A percentile compares a stretch with the other conserved stretches of the same genome.
These are phyloP conservation scores for Verbascum thapsus DNA, from an alignment of 257 asterid genomes.

Conservation along the genomic window DNA sequence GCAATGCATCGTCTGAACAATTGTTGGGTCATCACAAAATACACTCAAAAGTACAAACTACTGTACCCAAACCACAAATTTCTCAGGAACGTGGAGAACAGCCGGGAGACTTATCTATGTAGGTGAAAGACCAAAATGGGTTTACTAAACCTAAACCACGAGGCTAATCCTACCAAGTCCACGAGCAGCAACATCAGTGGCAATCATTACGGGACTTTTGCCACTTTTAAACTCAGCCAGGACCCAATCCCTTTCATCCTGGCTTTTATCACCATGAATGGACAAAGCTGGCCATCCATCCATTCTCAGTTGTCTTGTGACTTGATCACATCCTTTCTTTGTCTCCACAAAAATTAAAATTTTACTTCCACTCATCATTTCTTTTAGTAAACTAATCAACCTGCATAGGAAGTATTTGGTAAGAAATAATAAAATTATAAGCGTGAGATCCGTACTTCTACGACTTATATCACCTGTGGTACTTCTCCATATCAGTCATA, in stretches of 20 bases:
- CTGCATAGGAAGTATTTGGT: slow-evolving; percentile 43
- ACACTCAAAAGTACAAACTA: slow-evolving; percentile 34
- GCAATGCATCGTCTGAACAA: slow-evolving; percentile 22
- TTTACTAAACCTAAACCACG: slow-evolving; percentile 58
- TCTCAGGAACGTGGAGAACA: slow-evolving; percentile 71
- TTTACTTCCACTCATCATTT: slow-evolving; percentile 83
- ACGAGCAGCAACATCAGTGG: slow-evolving; percentile 99
- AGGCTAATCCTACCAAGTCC: slow-evolving; percentile 96
- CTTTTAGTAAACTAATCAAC: slow-evolving; percentile 73
- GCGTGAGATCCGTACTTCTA: not conserved
- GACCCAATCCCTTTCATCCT: slow-evolving; percentile 95
- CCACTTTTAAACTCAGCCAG: slow-evolving; percentile 87
- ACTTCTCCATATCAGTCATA: slow-evolving; percentile 80
- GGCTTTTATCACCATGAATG: slow-evolving; percentile 90
- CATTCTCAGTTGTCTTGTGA: slow-evolving; percentile 83
- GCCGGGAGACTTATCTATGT: slow-evolving; percentile 76
- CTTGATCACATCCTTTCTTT: slow-evolving; percentile 92
- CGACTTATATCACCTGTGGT: slow-evolving; percentile 60
- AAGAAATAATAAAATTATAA: slow-evolving; percentile 31
- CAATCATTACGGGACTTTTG: slow-evolving; percentile 86
- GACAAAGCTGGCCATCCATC: slow-evolving; percentile 97
- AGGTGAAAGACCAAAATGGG: slow-evolving; percentile 41
- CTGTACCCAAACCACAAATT: slow-evolving; percentile 82
- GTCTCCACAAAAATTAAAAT: slow-evolving; percentile 85
- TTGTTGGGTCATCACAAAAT: slow-evolving; percentile 21